These are phyloP conservation scores for Huiozyma sinensis DNA, from an alignment of 805 yeast genomes.

Conservation along the genomic window DNA sequence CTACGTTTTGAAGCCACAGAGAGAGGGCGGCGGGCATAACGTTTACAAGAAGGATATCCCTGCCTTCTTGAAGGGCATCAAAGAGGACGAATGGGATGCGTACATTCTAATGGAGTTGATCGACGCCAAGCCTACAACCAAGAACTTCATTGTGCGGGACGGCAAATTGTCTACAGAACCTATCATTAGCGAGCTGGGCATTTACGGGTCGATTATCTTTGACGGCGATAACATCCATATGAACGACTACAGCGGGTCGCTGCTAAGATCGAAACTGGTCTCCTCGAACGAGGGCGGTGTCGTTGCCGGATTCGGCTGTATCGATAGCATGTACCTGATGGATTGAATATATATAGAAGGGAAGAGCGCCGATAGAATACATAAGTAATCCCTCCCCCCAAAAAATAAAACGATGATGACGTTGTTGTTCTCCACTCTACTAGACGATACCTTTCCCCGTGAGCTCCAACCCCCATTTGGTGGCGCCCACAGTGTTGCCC, in stretches of 20 bases:
- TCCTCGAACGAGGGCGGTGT: slow-evolving; percentile 95
- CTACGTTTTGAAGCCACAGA: slow-evolving; percentile 88
- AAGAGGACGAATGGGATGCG: slow-evolving; percentile 73
- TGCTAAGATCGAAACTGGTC: slow-evolving; percentile 79
- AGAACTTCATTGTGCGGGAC: slow-evolving; percentile 62
- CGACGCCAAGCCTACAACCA: slow-evolving; percentile 50
- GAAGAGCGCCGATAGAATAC: not conserved
- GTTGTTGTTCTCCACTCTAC: no score
- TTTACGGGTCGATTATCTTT: slow-evolving; percentile 76
- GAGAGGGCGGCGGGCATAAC: slow-evolving; percentile 99
- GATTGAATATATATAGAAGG: not conserved
- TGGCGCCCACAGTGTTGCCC: slow-evolving; percentile 53
- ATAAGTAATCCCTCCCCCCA: not conserved
- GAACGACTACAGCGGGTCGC: slow-evolving; percentile 73
- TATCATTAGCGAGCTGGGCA: slow-evolving; percentile 82
- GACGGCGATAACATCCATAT: slow-evolving; percentile 48
- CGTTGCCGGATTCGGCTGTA: slow-evolving; percentile 97
- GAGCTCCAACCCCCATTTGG: slow-evolving; percentile 41
- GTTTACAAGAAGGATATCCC: slow-evolving; percentile 84
- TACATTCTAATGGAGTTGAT: slow-evolving; percentile 92
- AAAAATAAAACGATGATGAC: not conserved
- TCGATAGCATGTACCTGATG: slow-evolving; percentile 53
- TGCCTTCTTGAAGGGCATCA: slow-evolving; percentile 45
- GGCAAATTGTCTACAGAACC: slow-evolving; percentile 56
- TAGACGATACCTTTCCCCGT: not conserved